Evolutionary conservation across 106 monocot genomes (phyloP).

Genomic region (Apostasia ramifera): DNA sequence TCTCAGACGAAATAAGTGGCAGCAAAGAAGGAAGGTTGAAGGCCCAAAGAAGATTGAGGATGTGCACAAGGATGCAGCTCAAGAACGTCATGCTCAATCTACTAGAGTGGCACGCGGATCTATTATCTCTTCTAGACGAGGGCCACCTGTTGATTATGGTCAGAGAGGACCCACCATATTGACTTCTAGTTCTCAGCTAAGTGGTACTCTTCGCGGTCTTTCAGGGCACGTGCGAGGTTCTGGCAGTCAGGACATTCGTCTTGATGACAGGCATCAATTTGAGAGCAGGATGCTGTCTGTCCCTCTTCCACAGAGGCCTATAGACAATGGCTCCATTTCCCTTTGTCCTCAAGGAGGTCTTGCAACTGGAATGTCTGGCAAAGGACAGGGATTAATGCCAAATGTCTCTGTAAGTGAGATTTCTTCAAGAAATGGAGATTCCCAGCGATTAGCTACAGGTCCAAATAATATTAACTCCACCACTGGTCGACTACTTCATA

Average conservation of each 20-base stretch:
- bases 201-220: slow-evolving; percentile 27
- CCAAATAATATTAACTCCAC: slow-evolving; percentile 36
- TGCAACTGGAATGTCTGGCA: slow-evolving; percentile 79
- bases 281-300: slow-evolving; percentile 57
- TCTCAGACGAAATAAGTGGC: slow-evolving; percentile 83
- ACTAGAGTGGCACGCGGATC: slow-evolving; percentile 57
- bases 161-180: slow-evolving; percentile 33
- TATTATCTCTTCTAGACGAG: slow-evolving; percentile 49
- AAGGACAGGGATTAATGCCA: slow-evolving; percentile 56
- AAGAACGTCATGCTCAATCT: slow-evolving; percentile 81
- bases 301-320: slow-evolving; percentile 52
- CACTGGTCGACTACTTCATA: slow-evolving; percentile 1
- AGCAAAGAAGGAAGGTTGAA: slow-evolving; percentile 82
- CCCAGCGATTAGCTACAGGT: slow-evolving; percentile 30
- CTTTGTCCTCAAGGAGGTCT: slow-evolving; percentile 95
- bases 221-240: slow-evolving; percentile 30
- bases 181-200: slow-evolving; percentile 44
- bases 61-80: slow-evolving; percentile 91
- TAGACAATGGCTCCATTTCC: slow-evolving; percentile 53
- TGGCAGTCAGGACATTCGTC: slow-evolving; percentile 52
- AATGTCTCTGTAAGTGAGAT: slow-evolving; percentile 22
- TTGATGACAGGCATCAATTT: slow-evolving; percentile 50
- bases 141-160: slow-evolving; percentile 47
- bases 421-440: slow-evolving; percentile 7
- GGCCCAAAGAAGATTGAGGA: slow-evolving; percentile 98